phyloP scores from a whole-genome alignment of 1,139 yeast genomes.

The Diutina siamensis region DNA sequence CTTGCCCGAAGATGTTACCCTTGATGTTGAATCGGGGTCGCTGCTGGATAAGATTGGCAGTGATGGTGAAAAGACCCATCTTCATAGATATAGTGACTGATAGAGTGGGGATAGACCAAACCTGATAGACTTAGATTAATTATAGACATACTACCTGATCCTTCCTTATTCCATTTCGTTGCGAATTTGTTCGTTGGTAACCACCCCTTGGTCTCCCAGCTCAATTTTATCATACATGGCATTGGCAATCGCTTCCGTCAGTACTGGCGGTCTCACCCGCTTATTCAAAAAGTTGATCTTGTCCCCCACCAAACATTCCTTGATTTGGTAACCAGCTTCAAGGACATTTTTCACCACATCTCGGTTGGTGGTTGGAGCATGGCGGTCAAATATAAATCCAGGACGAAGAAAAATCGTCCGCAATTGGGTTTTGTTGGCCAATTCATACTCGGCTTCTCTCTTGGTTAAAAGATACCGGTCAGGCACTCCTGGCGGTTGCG shows the following conservation, averaged over 20 bases:
- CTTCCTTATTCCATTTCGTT: background rate
- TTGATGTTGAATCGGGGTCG: background rate
- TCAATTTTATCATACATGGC: slow-evolving; percentile 45
- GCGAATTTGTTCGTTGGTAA: background rate
- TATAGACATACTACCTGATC: too few relatives aligned
- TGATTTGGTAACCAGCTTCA: slow-evolving; percentile 29
- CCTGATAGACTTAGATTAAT: background rate
- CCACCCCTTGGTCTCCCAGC: background rate
- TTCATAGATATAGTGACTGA: background rate
- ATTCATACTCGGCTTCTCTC: slow-evolving; percentile 60
- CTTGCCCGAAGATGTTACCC: slow-evolving; percentile 4
- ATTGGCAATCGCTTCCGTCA: slow-evolving; percentile 59
- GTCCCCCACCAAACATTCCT: slow-evolving; percentile 24
- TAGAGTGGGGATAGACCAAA: background rate
- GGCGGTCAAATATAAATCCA: slow-evolving; percentile 67
- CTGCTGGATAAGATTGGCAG: background rate
- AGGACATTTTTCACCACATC: slow-evolving; percentile 18
- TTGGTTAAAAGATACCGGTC: slow-evolving; percentile 62
- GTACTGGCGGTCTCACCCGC: slow-evolving; percentile 49
- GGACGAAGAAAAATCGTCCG: slow-evolving; percentile 65
- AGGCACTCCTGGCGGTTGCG: slow-evolving; percentile 52
- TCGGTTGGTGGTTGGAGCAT: slow-evolving; percentile 18
- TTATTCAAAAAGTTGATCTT: slow-evolving; percentile 25
- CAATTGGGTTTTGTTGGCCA: slow-evolving; percentile 31
- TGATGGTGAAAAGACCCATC: background rate